Base-by-base conservation (phyloP, 2,329 filamentous ascomycete species). In the Botrytis fragariae region DNA sequence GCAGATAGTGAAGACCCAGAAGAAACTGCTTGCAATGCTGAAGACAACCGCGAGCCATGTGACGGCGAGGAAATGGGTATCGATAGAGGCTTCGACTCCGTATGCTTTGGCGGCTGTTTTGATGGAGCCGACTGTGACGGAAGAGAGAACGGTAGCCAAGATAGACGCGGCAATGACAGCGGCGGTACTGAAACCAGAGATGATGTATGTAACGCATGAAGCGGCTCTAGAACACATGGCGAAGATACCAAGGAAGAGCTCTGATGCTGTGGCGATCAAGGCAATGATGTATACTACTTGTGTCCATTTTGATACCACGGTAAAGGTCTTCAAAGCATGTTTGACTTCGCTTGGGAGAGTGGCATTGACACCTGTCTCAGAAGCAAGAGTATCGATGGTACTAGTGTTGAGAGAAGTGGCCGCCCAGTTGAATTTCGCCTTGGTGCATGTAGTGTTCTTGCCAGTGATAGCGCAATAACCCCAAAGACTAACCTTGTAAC, bases 1-100 rank as follows among this genome's bases (percentile, higher is more conserved):
- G 91, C 95, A 98, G 79, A 92, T 88, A 82, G 91, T 93, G 82
- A 97, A 89, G 80, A 95, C 85, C 95, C 96, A 98, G 91, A 98
- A 98, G 81, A 97, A 84, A 76, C 89, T 89, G 12, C 92, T 91
- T 60, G 83, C 93, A 48, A 96, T 81, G 75, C 92, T 91, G 81
- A 97, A 94, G 42, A 89, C 92, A 57, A 91, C 91, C 61, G 91
- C 91, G 74, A 98, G 86, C 93, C 95, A 98, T 78, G 92, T 89
- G 32, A 90, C 84, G 51, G 87, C 87, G 72, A 96, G 89, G 84
- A 92, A 95, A 74, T 86, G 84, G 44, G 82, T 88, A 84, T 94
- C 92, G 81, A 97, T 84, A 69, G 81, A 83, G 69, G 90, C 89
- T 8, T 87, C 82, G 77, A 95, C 91, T 75, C 92, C 90, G 82